These are phyloP conservation scores for Lactifluus hygrophoroides DNA, from an alignment of 768 basidiomycete genomes.

Conservation along the genomic window DNA sequence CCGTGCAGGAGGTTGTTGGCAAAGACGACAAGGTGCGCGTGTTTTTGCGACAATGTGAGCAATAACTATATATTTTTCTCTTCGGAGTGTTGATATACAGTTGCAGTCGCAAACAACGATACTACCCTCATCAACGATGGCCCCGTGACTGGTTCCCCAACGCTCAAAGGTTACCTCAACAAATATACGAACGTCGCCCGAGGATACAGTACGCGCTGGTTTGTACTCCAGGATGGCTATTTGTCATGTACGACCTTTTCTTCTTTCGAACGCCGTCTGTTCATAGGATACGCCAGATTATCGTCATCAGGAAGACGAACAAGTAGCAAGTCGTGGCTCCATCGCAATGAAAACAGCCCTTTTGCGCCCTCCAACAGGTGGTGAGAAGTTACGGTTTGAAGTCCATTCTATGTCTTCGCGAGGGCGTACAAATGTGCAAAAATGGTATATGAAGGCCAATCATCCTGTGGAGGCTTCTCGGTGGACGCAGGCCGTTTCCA, in stretches of 20 bases:
- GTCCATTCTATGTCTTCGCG: slow-evolving; percentile 54
- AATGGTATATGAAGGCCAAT: slow-evolving; percentile 78
- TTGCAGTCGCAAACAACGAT: slow-evolving; percentile 70
- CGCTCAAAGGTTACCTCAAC: slow-evolving; percentile 70
- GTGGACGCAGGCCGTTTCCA: slow-evolving; percentile 72
- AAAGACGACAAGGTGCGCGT: slow-evolving; percentile 77
- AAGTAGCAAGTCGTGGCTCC: slow-evolving; percentile 73
- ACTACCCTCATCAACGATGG: slow-evolving; percentile 52
- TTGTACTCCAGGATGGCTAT: slow-evolving; percentile 78
- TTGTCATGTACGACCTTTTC: slow-evolving; percentile 58
- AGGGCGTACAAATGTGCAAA: slow-evolving; percentile 44
- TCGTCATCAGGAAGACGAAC: slow-evolving; percentile 85
- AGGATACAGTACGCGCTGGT: slow-evolving; percentile 88
- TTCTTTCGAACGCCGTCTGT: neutral
- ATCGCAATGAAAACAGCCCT: slow-evolving; percentile 79
- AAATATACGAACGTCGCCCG: slow-evolving; percentile 91
- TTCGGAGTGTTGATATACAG: neutral
- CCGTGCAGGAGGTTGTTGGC: slow-evolving; percentile 55
- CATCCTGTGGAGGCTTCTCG: slow-evolving; percentile 85
- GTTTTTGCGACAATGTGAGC: slow-evolving; percentile 77
- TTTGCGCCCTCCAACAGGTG: slow-evolving; percentile 42
- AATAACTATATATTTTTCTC: neutral
- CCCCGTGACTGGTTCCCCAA: slow-evolving; percentile 43
- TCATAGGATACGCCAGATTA: slow-evolving; percentile 41
- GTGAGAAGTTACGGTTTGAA: slow-evolving; percentile 72